Base-by-base conservation (phyloP, 2,329 filamentous ascomycete species). In the Elsinoe necatrix region DNA sequence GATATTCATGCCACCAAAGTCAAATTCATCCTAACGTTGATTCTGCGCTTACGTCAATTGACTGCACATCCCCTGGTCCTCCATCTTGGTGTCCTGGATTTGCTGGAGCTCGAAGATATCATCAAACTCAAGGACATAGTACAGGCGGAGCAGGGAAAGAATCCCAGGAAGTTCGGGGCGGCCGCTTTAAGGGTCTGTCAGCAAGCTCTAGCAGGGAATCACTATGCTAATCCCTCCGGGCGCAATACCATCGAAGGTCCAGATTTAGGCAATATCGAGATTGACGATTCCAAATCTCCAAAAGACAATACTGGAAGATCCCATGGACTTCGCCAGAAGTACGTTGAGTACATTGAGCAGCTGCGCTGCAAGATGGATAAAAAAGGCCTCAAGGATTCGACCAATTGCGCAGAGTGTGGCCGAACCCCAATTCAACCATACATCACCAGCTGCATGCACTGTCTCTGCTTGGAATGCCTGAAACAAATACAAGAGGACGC, bases 381-480 rank as follows among this genome's bases (percentile, higher is more conserved):
- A 35, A 41, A 58, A 25, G 64, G 64, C 54, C 67, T 74, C 59
- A 63, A 62, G 25, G 61, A 52, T 9, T 64, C 67, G 58, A 60
- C 68, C 41, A 62, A 68, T 35, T 71, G 70, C 70, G 61, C 71
- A 6, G 70, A 73, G 25, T 83, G 81, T 66, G 59, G 63, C 1
- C 61, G 63, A 20, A 50, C 65, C 0, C 76, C 77, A 0, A 61
- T 65, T 0, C 60, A 72, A 0, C 70, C 76, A 0, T 65, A 71
- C 9, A 67, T 78, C 27, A 79, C 79, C 0, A 67, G 72, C 4
- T 84, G 81, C 63, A 68, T 71, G n/a, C 81, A 85, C 59, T 65
- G 82, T 3, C 80, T 80, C 60, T 85, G 81, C 65, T 57, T 64
- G 1, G 64, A 68, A 0, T 84, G 81, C 61, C 67, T 80, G 5